Evolutionary conservation across 1,284 basidiomycete species (phyloP), one percentile per base, ranked within the genome.

Genomic region (Pseudozyma flocculosa): DNA sequence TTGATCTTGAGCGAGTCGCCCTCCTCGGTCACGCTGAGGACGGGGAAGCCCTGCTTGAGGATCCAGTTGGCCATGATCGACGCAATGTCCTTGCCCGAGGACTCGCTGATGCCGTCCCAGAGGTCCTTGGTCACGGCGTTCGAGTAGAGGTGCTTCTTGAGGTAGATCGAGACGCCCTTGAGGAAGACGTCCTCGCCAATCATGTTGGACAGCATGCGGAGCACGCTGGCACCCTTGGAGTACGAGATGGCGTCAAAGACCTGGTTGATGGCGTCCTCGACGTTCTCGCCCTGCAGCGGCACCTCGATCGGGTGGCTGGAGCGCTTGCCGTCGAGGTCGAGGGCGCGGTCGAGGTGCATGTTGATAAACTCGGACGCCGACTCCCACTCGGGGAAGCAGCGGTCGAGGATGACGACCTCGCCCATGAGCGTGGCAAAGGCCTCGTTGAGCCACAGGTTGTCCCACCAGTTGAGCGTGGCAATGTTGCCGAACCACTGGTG

Each of bases 301-400:
- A 96, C 90, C 79, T 98, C 92, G 72, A 98, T 91, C 1, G 93
- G 89, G 79, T 98, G 94, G 29, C 90, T 93, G 15, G 92, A 94
- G 15, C 89, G 82, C 78, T 93, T 91, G 11, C 89, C 85, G 74
- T 98, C 94, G 50, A 96, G 84, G 34, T 82, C 81, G 30, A 95
- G 83, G 14, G 93, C 92, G 24, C 79, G 70, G 41, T 80, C 78
- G 26, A 84, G 76, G 66, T 84, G 83, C 24, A 74, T 70, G 54
- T 80, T 82, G 70, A 85, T 80, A 79, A 85, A 85, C 46, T 80
- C 79, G 29, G 80, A 78, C 46, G 82, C 79, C 30, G 82, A 80
- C 56, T 82, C 80, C 82, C 83, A 84, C 59, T 83, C 81, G 14
- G 83, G 83, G 79, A 62, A 76, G 61, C 64, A 65, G 32, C 66